These are phyloP conservation scores for Vaccinium darrowii DNA, from an alignment of 148 eudicot genomes.

Conservation along the genomic window DNA sequence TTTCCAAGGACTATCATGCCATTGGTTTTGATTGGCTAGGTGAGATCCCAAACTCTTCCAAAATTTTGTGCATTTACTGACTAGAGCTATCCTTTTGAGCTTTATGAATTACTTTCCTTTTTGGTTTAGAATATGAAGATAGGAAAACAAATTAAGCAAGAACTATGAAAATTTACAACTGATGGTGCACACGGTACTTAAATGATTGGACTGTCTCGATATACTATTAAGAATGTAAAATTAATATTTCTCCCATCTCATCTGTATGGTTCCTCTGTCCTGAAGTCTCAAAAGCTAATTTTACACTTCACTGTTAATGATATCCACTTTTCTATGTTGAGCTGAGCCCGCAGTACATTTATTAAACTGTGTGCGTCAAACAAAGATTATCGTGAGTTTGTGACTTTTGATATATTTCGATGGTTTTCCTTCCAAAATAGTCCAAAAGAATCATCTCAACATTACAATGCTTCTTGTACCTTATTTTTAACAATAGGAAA, in stretches of 20 bases:
- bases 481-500: neutral
- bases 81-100: neutral
- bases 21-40: slow-evolving; percentile 98
- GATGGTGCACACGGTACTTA: neutral
- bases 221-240: neutral
- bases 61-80: neutral
- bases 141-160: neutral
- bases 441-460: neutral
- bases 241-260: neutral
- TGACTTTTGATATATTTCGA: neutral
- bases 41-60: slow-evolving; percentile 24
- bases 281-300: neutral
- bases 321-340: neutral
- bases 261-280: neutral
- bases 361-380: neutral
- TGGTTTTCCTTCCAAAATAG: neutral
- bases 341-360: neutral
- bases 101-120: neutral
- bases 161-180: neutral
- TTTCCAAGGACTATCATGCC: slow-evolving; percentile 77
- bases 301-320: neutral
- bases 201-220: neutral
- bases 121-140: neutral
- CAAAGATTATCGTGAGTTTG: neutral
- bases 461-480: neutral